Evolutionary conservation across 306 rosid species (phyloP), one percentile per base, ranked within the genome.

Genomic region (Alnus glutinosa): DNA sequence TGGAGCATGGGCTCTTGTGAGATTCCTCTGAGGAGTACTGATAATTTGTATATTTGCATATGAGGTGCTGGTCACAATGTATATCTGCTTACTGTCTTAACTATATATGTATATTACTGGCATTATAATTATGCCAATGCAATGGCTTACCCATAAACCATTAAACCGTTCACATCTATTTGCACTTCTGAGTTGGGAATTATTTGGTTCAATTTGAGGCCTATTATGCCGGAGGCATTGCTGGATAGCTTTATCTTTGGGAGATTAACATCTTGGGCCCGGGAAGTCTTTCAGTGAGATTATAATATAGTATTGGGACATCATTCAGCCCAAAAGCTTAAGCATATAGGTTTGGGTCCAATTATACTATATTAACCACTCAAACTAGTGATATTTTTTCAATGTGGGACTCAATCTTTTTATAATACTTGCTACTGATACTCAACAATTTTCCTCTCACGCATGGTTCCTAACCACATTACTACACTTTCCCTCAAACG

Each of bases 21-120:
- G 62, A 9, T 12, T 66, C 51, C 30, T 46, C 9, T 1, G 15
- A 74, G 78, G 73, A 79, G 69, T 44, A 39, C 16, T 71, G 66
- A 70, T 57, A 59, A 67, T 19, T 16, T 55, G 69, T 79, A 57
- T 74, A 63, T 82, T 80, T 77, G 75, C 80, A 15, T 37, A 37
- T 55, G 70, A 50, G 76, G 77, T 77, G 82, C 76, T 57, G 75
- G 61, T 73, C 70, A 62, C 74, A 69, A 77, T 79, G 71, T 78
- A 50, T 81, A 79, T 77, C 63, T 81, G 78, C 71, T 55, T 64
- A 62, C 3, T 36, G 32, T 28, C 51, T 39, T 55, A 6, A 19
- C 70, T 59, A 66, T 71, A 61, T 59, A 9, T 49, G 46, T 36
- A 9, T 67, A 36, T 71, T 55, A 78, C 64, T 64, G 74, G 78